Percentiles rank a stretch among this genome's conserved stretches.
These are phyloP conservation scores for Rhododendron ferrugineum DNA, from an alignment of 148 eudicot species.

Conservation along the genomic window DNA sequence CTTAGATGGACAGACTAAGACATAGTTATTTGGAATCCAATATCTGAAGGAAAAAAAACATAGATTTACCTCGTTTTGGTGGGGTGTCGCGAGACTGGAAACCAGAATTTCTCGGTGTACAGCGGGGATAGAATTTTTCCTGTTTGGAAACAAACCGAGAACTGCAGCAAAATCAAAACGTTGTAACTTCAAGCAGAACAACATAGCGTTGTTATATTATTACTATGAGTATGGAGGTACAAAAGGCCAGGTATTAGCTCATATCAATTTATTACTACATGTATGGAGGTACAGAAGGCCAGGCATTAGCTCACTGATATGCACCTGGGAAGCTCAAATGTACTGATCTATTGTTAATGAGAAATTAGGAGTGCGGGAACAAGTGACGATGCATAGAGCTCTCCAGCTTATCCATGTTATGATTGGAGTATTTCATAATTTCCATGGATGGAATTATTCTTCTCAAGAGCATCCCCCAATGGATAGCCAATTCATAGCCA, in stretches of 20 bases:
- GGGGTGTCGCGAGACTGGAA: slow-evolving; percentile 97
- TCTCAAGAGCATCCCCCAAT: not conserved
- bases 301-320: not conserved
- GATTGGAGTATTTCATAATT: not conserved
- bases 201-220: not conserved
- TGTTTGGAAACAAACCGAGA: slow-evolving; percentile 50
- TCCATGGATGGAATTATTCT: not conserved
- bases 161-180: slow-evolving; percentile 34
- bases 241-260: not conserved
- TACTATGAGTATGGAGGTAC: not conserved
- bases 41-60: not conserved
- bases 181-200: not conserved
- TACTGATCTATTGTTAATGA: not conserved
- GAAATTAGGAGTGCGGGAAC: not conserved
- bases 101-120: slow-evolving; percentile 71
- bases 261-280: not conserved
- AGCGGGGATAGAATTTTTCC: slow-evolving; percentile 57
- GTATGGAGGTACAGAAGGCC: not conserved
- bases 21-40: not conserved
- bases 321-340: not conserved
- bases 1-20: not conserved
- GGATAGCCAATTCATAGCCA: not conserved
- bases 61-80: slow-evolving; percentile 77
- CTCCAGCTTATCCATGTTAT: not conserved
- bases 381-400: not conserved